Evolutionary conservation across 2,329 filamentous ascomycete genomes (phyloP), one percentile per base, ranked within the genome.

Genomic region (Aureobasidium leucospermi): DNA sequence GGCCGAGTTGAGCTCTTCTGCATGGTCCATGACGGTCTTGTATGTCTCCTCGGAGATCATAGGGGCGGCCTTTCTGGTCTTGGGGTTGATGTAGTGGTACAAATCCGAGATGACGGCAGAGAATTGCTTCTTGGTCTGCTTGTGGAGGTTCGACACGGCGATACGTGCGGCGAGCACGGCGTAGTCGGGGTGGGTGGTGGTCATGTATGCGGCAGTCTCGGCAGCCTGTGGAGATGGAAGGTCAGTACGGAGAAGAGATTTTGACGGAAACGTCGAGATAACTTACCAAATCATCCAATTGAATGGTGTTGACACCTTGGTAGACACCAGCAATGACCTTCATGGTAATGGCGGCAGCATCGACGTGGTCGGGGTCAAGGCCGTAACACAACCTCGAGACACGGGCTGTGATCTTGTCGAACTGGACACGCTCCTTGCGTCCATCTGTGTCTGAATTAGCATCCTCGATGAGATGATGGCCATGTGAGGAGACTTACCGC

Each of bases 121-220:
- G 81, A 95, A 99, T 74, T 97, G 93, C 83, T 99, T 99, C 85
- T 97, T 97, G 65, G 94, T 99, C 83, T 99, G 94, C 80, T 99
- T 99, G 86, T 99, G 94, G 62, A 99, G 88, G 80, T 99, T 99
- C 71, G 94, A 99, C 59, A 99, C 94, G 67, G 94, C 94, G 72
- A 99, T 97, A 78, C 94, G 92, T 66, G 94, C 94, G 65, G 94
- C 94, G 61, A 99, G 90, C 73, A 97, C 95, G 74, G 94, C 94
- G 75, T 99, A 99, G 79, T 99, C 94, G 70, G 94, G 94, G 75
- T 99, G 94, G 64, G 93, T 99, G 68, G 96, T 93, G 63, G 94
- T 99, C 94, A 99, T 99, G 81, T 99, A 99, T 61, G 94, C 94
- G 69, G 94, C 94, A 69, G 94, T 99, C 80, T 99, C 94, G 69